Evolutionary conservation across 2,329 filamentous ascomycete species (phyloP).

Genomic region (Thermothelomyces thermophilus): DNA sequence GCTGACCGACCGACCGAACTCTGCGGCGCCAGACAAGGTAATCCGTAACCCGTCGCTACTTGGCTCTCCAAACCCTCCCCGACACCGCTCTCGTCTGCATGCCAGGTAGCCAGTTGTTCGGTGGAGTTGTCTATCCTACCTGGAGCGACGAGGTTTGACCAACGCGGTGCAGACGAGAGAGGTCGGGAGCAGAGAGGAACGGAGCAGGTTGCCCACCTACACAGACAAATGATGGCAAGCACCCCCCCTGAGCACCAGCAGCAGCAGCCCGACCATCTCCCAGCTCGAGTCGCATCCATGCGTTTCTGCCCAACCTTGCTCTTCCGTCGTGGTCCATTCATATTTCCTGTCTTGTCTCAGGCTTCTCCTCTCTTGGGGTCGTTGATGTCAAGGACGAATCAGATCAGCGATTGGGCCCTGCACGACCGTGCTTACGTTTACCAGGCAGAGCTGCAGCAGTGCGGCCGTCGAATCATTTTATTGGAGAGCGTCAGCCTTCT

Average conservation of each 20-base stretch:
- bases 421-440: slow-evolving; percentile 19
- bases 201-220: no score
- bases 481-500: slow-evolving; percentile 25
- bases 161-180: neutral
- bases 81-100: no score
- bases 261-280: slow-evolving; percentile 7
- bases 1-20: no score
- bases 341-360: slow-evolving; percentile 6
- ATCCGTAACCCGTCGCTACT: no score
- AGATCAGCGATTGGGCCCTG: slow-evolving; percentile 14
- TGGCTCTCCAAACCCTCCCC: no score
- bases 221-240: no score
- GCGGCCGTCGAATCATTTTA: slow-evolving; percentile 14
- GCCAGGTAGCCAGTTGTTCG: no score
- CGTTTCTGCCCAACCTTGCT: slow-evolving; percentile 25
- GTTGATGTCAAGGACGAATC: slow-evolving; percentile 10
- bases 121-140: no score
- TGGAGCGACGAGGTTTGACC: neutral
- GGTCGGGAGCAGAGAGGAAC: no score
- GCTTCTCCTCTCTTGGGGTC: neutral
- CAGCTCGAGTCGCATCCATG: slow-evolving; percentile 16
- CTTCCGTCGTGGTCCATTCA: neutral
- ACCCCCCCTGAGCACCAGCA: no score
- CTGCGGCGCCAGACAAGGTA: no score
- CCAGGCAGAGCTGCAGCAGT: slow-evolving; percentile 14